Percentiles rank a stretch among this genome's conserved stretches.
These are phyloP conservation scores for Ophiostoma ips DNA, from an alignment of 2,329 filamentous ascomycete genomes.

Conservation along the genomic window DNA sequence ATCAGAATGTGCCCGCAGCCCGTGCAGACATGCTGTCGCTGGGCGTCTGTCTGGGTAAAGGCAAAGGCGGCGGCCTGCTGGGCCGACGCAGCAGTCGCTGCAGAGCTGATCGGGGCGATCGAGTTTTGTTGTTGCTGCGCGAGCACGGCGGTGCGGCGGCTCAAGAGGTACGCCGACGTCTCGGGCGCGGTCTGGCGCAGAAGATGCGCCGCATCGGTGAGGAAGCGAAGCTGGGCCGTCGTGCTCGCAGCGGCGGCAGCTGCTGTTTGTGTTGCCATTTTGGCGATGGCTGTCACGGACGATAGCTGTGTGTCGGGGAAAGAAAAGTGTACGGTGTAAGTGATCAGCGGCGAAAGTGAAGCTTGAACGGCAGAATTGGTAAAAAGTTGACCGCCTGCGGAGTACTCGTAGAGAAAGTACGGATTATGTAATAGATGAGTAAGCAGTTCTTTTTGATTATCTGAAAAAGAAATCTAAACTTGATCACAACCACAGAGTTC, in stretches of 20 bases:
- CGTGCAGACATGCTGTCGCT: conserved; percentile 41
- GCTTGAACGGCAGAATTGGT: conserved; percentile 2
- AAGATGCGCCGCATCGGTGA: conserved; percentile 47
- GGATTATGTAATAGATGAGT: too few species aligned
- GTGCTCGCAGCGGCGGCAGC: background rate
- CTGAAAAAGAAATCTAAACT: too few species aligned
- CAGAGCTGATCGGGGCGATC: too few species aligned
- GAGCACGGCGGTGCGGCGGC: conserved; percentile 31
- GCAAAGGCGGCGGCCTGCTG: background rate
- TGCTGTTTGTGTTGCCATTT: background rate
- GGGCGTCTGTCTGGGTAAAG: conserved; percentile 26
- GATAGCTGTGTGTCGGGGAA: background rate
- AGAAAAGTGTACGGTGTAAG: background rate
- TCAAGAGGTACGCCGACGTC: conserved; percentile 47
- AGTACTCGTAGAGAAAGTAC: too few species aligned
- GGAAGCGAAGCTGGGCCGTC: conserved; percentile 25
- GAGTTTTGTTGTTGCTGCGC: conserved; percentile 23
- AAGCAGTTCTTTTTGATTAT: too few species aligned
- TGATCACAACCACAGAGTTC: too few species aligned
- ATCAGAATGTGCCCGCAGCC: conserved; percentile 49
- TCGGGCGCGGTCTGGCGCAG: conserved; percentile 37
- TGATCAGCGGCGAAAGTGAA: too few species aligned
- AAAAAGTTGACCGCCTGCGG: background rate
- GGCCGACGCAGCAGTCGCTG: background rate
- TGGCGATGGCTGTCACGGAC: background rate